phyloP scores from a whole-genome alignment of 352 stramenopile genomes.

The Phytophthora quininea region DNA sequence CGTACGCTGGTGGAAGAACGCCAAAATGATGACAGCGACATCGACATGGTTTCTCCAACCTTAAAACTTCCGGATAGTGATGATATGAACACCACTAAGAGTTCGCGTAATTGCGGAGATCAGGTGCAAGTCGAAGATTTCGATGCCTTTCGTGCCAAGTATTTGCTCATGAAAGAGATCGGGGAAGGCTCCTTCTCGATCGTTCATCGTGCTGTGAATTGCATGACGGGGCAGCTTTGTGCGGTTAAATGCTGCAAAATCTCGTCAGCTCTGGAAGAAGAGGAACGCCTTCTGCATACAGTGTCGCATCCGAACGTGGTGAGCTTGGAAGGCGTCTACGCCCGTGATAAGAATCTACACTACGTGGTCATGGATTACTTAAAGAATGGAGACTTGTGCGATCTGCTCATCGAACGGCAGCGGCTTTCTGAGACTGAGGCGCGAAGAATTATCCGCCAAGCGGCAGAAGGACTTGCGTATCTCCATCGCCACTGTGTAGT shows the following conservation, averaged over 20 bases:
- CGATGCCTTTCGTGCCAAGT: constrained; percentile 57
- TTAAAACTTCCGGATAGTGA: background rate
- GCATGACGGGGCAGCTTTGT: constrained; percentile 61
- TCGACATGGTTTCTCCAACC: background rate
- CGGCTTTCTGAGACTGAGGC: constrained; percentile 59
- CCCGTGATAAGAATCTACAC: constrained; percentile 66
- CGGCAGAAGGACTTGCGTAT: constrained; percentile 63
- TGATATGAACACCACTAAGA: constrained; percentile 1
- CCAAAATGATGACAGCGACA: constrained; percentile 18
- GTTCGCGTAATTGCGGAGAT: constrained; percentile 1
- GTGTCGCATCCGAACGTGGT: constrained; percentile 77
- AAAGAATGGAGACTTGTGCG: constrained; percentile 76
- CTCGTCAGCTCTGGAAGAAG: constrained; percentile 64
- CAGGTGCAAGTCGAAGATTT: constrained; percentile 27
- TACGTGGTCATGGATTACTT: constrained; percentile 88
- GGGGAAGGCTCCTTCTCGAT: constrained; percentile 88
- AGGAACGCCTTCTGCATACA: constrained; percentile 67
- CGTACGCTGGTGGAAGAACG: constrained; percentile 14
- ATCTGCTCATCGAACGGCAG: constrained; percentile 71
- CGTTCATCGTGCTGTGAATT: constrained; percentile 78
- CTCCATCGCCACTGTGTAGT: constrained; percentile 69
- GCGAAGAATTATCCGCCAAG: constrained; percentile 65
- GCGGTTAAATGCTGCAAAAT: constrained; percentile 82
- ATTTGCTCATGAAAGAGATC: constrained; percentile 81
- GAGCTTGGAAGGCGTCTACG: constrained; percentile 69